Evolutionary conservation across 2,329 filamentous ascomycete genomes (phyloP).

Genomic region (Penicillium thymicola): DNA sequence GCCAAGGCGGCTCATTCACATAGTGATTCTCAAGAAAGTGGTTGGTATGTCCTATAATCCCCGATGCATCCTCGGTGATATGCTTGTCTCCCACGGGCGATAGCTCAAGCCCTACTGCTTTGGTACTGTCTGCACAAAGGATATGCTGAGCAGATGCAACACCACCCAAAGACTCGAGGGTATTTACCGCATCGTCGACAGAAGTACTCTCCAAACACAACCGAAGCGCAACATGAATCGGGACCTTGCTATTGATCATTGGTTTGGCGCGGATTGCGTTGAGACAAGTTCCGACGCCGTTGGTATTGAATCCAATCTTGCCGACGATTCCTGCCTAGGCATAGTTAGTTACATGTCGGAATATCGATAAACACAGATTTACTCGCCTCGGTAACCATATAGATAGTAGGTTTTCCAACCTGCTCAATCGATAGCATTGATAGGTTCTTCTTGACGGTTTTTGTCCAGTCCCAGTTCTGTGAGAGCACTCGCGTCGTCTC

Average conservation of each 20-base stretch:
- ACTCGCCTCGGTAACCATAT: slow-evolving; percentile 53
- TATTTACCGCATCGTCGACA: slow-evolving; percentile 46
- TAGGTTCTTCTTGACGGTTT: slow-evolving; percentile 50
- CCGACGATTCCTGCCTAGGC: slow-evolving; percentile 54
- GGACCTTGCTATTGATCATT: slow-evolving; percentile 51
- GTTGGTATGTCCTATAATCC: slow-evolving; percentile 45
- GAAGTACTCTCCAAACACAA: slow-evolving; percentile 53
- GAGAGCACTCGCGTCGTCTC: slow-evolving; percentile 41
- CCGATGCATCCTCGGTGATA: slow-evolving; percentile 35
- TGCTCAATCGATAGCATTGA: slow-evolving; percentile 50
- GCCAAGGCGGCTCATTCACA: slow-evolving; percentile 34
- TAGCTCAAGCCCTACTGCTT: slow-evolving; percentile 28
- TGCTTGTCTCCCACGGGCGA: slow-evolving; percentile 30
- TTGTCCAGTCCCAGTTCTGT: slow-evolving; percentile 62
- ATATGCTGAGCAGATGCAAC: slow-evolving; percentile 57
- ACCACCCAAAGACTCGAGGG: slow-evolving; percentile 46
- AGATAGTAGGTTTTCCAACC: slow-evolving; percentile 46
- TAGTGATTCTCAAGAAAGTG: slow-evolving; percentile 40
- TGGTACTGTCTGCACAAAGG: slow-evolving; percentile 48
- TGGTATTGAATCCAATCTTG: slow-evolving; percentile 63
- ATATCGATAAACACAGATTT: not conserved
- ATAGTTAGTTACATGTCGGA: not conserved
- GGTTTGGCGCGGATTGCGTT: slow-evolving; percentile 61
- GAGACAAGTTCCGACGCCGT: slow-evolving; percentile 57
- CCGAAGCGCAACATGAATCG: slow-evolving; percentile 61